Evolutionary conservation across 495 filamentous ascomycete genomes (phyloP).

Genomic region (Penicillium crystallinum): DNA sequence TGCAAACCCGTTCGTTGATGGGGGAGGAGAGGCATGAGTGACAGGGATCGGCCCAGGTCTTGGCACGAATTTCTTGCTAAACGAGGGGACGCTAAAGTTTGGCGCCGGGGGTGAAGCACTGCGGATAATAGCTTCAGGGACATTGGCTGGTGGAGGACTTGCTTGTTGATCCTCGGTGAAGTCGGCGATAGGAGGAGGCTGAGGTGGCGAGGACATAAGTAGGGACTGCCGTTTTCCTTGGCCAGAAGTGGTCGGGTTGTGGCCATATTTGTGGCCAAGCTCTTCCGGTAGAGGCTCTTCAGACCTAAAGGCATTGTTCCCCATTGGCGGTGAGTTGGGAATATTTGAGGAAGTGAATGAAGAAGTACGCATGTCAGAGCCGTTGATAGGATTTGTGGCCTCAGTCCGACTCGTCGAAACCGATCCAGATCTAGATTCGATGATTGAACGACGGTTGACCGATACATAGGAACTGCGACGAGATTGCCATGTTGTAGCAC

Average conservation of each 20-base stretch:
- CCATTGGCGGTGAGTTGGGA: constrained; percentile 14
- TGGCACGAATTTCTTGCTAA: constrained; percentile 41
- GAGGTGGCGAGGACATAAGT: constrained; percentile 10
- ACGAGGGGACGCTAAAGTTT: constrained; percentile 49
- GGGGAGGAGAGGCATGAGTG: constrained; percentile 12
- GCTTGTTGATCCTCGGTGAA: constrained; percentile 15
- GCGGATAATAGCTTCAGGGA: constrained; percentile 26
- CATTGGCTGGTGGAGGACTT: constrained; percentile 21
- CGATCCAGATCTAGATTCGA: constrained; percentile 31
- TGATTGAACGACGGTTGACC: constrained; percentile 26
- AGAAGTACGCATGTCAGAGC: constrained; percentile 11
- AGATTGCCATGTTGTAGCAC: constrained; percentile 23
- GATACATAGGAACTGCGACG: constrained; percentile 29
- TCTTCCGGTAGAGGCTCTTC: constrained; percentile 13
- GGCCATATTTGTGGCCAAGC: constrained; percentile 9
- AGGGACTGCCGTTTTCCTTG: constrained; percentile 26
- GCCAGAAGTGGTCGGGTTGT: constrained; percentile 23
- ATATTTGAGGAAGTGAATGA: constrained; percentile 14
- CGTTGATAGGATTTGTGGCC: constrained; percentile 14
- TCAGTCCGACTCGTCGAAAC: constrained; percentile 30
- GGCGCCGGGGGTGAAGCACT: constrained; percentile 40
- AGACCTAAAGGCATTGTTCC: constrained; percentile 6
- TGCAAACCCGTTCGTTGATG: constrained; percentile 16
- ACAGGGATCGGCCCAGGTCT: constrained; percentile 13
- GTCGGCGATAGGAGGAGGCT: constrained; percentile 4